Evolutionary conservation across 805 yeast genomes (phyloP).

Genomic region (Yarrowia bubula): DNA sequence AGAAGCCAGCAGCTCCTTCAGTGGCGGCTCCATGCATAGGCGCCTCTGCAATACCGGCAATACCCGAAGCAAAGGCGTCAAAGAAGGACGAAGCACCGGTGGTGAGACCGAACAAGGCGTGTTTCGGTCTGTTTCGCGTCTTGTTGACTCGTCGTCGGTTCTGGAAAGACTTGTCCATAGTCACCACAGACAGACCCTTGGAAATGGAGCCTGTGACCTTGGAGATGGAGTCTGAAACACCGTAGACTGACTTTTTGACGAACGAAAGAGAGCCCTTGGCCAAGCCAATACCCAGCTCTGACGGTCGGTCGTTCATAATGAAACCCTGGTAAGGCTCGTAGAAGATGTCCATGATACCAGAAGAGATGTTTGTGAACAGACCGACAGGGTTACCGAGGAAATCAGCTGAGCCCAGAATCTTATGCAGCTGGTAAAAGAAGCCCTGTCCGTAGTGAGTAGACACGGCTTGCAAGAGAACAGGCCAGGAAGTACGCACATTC

Average conservation of each 20-base stretch:
- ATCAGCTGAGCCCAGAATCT: constrained; percentile 93
- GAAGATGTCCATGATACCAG: constrained; percentile 94
- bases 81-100: constrained; percentile 86
- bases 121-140: constrained; percentile 75
- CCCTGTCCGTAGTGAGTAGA: constrained; percentile 89
- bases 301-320: constrained; percentile 90
- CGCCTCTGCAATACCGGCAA: constrained; percentile 84
- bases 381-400: constrained; percentile 97
- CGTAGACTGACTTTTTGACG: constrained; percentile 90
- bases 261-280: constrained; percentile 97
- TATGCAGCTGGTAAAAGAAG: constrained; percentile 85
- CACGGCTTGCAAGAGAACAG: constrained; percentile 65
- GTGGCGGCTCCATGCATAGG: constrained; percentile 87
- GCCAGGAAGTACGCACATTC: constrained; percentile 82
- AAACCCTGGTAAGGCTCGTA: constrained; percentile 98
- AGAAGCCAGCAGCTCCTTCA: constrained; percentile 88
- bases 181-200: constrained; percentile 86
- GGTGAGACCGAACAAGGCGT: constrained; percentile 79
- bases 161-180: constrained; percentile 83
- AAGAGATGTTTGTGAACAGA: constrained; percentile 82
- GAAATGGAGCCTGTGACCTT: constrained; percentile 92
- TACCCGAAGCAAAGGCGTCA: constrained; percentile 82
- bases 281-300: constrained; percentile 88
- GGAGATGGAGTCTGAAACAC: constrained; percentile 89
- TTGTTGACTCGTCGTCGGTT: constrained; percentile 64